These are phyloP conservation scores for Diaporthe citrichinensis DNA, from an alignment of 2,329 filamentous ascomycete species.

Conservation along the genomic window DNA sequence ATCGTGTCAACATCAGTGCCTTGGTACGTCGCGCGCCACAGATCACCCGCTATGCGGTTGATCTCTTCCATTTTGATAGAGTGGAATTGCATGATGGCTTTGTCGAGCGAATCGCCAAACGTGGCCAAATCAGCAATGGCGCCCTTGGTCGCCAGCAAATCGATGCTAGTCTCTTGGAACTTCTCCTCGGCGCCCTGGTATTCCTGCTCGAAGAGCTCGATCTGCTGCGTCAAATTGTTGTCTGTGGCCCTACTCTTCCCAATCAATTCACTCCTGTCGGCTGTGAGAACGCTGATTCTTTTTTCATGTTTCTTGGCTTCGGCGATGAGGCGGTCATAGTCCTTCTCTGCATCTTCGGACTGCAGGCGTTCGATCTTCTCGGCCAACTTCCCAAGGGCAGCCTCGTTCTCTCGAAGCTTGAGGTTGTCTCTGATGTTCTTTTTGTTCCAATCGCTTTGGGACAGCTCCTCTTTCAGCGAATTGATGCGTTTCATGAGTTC, in stretches of 20 bases:
- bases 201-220: conserved; percentile 85
- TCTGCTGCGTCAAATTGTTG: conserved; percentile 79
- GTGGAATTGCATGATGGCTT: conserved; percentile 98
- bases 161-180: conserved; percentile 90
- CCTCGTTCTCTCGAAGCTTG: conserved; percentile 82
- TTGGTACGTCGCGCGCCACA: conserved; percentile 98
- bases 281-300: conserved; percentile 77
- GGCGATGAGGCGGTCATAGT: conserved; percentile 80
- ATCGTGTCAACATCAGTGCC: conserved; percentile 98
- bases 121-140: conserved; percentile 91
- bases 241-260: conserved; percentile 89
- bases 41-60: conserved; percentile 92
- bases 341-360: conserved; percentile 83
- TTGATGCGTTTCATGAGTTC: conserved; percentile 80
- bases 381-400: conserved; percentile 76
- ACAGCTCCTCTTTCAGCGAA: conserved; percentile 81
- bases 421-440: conserved; percentile 92
- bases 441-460: conserved; percentile 85
- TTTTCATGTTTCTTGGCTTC: conserved; percentile 79
- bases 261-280: conserved; percentile 80
- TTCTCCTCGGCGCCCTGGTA: conserved; percentile 86
- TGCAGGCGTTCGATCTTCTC: conserved; percentile 82
- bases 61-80: conserved; percentile 98
- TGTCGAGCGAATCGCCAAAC: conserved; percentile 88
- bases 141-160: conserved; percentile 91